Conservation (phyloP, 805 yeast species). For the Nakazawaea holstii region DNA sequence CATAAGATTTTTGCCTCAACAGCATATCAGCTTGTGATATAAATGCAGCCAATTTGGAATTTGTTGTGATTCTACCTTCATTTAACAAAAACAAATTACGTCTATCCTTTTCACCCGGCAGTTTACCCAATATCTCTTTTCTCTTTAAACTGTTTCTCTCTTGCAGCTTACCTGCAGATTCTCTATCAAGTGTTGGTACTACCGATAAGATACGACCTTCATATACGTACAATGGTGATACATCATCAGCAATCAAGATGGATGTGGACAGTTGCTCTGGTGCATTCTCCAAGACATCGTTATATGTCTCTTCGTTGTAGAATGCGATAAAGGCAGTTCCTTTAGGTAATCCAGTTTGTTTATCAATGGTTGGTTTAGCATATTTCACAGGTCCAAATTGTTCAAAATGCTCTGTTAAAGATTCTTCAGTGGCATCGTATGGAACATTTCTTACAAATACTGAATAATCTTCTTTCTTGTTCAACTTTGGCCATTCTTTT, state of each 20-base stretch:
- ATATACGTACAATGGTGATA: constrained; percentile 79
- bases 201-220: constrained; percentile 89
- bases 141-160: constrained; percentile 71
- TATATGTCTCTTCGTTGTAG: constrained; percentile 51
- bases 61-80: constrained; percentile 86
- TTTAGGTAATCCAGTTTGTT: constrained; percentile 75
- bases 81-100: constrained; percentile 82
- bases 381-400: constrained; percentile 85
- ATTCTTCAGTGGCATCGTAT: constrained; percentile 84
- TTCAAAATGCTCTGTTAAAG: constrained; percentile 69
- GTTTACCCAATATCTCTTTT: constrained; percentile 72
- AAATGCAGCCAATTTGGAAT: constrained; percentile 69
- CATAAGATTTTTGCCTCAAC: constrained; percentile 81
- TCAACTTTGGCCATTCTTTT: constrained; percentile 33
- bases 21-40: constrained; percentile 73
- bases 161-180: constrained; percentile 68
- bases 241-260: constrained; percentile 86
- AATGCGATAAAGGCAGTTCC: constrained; percentile 97
- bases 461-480: constrained; percentile 65
- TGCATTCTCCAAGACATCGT: constrained; percentile 68
- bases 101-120: constrained; percentile 73
- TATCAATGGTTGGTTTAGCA: constrained; percentile 91
- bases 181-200: constrained; percentile 81
- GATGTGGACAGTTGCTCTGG: constrained; percentile 61
- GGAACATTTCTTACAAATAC: constrained; percentile 91